Evolutionary conservation across 139 green algal species (phyloP), one percentile per base, ranked within the genome.

Genomic region (Chlorella sp.): DNA sequence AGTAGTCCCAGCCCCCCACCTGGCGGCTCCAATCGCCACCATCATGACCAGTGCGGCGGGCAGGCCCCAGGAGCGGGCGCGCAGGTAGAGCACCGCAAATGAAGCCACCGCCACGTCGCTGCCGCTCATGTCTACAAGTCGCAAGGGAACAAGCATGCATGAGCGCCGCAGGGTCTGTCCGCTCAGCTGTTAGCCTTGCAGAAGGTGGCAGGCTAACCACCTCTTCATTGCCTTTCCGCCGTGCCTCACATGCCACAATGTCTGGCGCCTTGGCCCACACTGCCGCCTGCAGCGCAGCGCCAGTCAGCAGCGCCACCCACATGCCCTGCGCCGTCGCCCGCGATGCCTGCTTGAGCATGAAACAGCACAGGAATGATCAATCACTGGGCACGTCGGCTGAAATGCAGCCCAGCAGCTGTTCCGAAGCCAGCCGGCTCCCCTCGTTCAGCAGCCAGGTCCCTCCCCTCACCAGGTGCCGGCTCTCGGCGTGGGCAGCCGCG

Each of bases 41-140:
- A 90, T 88, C 83, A 90, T 90, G 51, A 86, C 41, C 30, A 90
- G 72, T 1, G 84, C 83, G 13, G 70, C 83, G 28, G 87, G 83
- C 56, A 86, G 43, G 20, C 83, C 87, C 78, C 70, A 88, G 46
- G 83, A 82, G 68, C 87, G 76, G 26, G 46, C 70, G 32, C 77
- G 46, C 54, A 90, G 64, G 80, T 90, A 90, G 22, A 68, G 36
- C 38, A 75, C 40, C 19, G 87, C 79, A 11, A 82, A 41, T 9
- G 40, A 56, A 1, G 83, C 87, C 17, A 90, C 79, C 13, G 44
- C 26, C 0, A 30, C 54, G 74, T 88, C 87, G 22, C 40, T 36
- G 32, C 73, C 84, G 3, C 77, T 26, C 48, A 86, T 56, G 34
- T 68, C 79, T 80, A 56, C 54, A 34, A 7, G 40, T 65, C 2